Conservation (phyloP, 1,139 yeast species). For the Protomyces macrosporus region DNA sequence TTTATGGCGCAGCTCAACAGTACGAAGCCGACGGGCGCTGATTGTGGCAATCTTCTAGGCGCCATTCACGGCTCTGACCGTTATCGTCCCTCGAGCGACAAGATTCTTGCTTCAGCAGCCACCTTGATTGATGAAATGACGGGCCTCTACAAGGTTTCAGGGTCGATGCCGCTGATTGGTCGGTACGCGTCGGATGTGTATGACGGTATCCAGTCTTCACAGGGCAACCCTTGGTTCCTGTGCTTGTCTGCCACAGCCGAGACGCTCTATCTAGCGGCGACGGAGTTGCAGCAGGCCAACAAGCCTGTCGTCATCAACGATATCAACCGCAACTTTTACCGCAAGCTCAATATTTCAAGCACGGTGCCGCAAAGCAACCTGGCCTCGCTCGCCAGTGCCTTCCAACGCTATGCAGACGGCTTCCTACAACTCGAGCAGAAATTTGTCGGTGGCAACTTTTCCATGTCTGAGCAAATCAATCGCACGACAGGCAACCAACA, state of each 20-base stretch:
- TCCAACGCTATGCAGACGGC: conserved; percentile 29
- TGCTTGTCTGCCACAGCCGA: conserved; percentile 79
- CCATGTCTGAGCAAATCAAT: conserved; percentile 83
- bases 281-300: conserved; percentile 6
- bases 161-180: conserved; percentile 61
- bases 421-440: conserved; percentile 36
- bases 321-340: conserved; percentile 15
- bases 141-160: conserved; percentile 68
- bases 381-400: conserved; percentile 28
- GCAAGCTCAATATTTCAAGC: background rate
- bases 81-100: conserved; percentile 37
- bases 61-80: conserved; percentile 40
- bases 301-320: background rate
- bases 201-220: conserved; percentile 55
- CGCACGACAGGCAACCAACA: conserved; percentile 73
- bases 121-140: conserved; percentile 63
- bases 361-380: conserved; percentile 1
- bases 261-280: conserved; percentile 39
- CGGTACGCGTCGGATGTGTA: conserved; percentile 91
- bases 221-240: conserved; percentile 95
- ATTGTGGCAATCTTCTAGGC: conserved; percentile 71
- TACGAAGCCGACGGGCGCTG: conserved; percentile 60
- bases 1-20: conserved; percentile 34
- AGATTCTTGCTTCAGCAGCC: conserved; percentile 35
- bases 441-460: conserved; percentile 45